Conservation (phyloP, 1,284 basidiomycete species). For the Paramarasmius palmivorus region DNA sequence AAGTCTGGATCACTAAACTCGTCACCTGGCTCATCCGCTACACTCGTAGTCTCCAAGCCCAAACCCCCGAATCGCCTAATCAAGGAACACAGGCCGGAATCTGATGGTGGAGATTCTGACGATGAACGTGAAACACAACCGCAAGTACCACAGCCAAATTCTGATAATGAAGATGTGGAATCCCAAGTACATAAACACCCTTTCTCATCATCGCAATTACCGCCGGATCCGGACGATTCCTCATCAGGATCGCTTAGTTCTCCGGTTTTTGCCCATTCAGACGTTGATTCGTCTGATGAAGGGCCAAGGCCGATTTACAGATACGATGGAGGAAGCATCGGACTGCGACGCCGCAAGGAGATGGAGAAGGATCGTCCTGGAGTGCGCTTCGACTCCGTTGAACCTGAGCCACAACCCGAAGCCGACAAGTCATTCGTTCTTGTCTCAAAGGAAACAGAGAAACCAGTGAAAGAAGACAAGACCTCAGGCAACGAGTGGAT, state of each 20-base stretch:
- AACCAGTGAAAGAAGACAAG: neutral
- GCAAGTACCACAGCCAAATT: neutral
- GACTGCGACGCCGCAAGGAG: neutral
- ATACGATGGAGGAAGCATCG: neutral
- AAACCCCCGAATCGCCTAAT: too few species aligned
- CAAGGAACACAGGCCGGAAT: constrained; percentile 10
- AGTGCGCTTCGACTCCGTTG: neutral
- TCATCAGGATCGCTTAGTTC: constrained; percentile 27
- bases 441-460: neutral
- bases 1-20: too few species aligned
- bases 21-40: too few species aligned
- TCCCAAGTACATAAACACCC: constrained; percentile 1
- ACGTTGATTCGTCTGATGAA: constrained; percentile 14
- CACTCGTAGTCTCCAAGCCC: too few species aligned
- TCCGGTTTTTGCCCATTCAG: constrained; percentile 33
- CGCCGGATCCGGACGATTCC: constrained; percentile 4
- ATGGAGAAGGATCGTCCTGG: constrained; percentile 11
- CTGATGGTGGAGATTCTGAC: neutral
- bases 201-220: constrained; percentile 14
- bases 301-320: neutral
- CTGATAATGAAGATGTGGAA: neutral
- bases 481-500: constrained; percentile 46
- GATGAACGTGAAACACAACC: neutral
- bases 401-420: too few species aligned
- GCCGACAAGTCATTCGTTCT: too few species aligned